Base-by-base conservation (phyloP, 202 grass and related monocot species). In the Elaeis oleifera region DNA sequence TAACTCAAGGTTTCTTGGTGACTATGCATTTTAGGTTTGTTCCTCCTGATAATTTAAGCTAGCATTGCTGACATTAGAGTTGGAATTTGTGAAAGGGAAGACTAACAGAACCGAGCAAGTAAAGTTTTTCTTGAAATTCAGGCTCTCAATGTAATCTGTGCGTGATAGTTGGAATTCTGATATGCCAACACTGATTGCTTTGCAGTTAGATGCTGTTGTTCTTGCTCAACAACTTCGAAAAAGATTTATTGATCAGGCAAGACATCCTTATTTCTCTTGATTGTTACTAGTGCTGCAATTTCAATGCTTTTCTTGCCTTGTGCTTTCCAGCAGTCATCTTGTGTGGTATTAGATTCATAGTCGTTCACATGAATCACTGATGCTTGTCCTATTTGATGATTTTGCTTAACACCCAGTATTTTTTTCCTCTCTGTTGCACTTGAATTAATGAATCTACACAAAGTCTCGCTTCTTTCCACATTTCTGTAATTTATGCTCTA, bases 191-290 rank as follows among this genome's bases (percentile, higher is more conserved):
- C 64, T 7, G 16, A 67, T 82, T 58, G 16, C 49, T 63, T 56
- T 75, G 67, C 74, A 99, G 94, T 78, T 99, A 64, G 94, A 99
- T 86, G 94, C 94, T 56, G 82, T 86, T 68, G 68, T 99, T 65
- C 88, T 99, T 78, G 62, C 82, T 24, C 85, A 94, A 78, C 94
- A 92, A 74, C 76, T 99, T 5, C 80, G 80, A 15, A 99, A 84
- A 63, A 94, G 80, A 76, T 94, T 94, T 54, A 20, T 75, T 49
- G 83, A 94, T 57, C 94, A 99, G 85, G 94, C 94, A 86, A 76
- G 36, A 44, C 36, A 13, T 44, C 36, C 36, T 11, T 14, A 44
- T 44, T 44, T 13, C 36, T 44, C 36, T 36, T 36, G 8, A 44
- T 44, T 44, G 36, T 44, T 44, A 44, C 9, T 44, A 44, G 36